Evolutionary conservation across 2,329 filamentous ascomycete species (phyloP).

Genomic region (Calycina herbarum): DNA sequence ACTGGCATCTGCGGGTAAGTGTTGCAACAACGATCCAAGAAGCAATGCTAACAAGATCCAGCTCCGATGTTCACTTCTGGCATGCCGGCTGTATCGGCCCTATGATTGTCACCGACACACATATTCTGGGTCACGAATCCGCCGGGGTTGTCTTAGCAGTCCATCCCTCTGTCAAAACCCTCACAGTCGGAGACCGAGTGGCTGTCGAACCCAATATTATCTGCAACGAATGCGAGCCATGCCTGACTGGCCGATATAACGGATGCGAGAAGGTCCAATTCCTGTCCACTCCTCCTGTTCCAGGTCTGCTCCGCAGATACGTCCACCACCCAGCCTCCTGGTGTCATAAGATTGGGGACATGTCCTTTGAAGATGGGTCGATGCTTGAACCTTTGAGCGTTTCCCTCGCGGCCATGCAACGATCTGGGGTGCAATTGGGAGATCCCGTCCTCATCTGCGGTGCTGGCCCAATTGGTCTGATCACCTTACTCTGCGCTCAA

Average conservation of each 20-base stretch:
- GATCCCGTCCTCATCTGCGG: conserved; percentile 89
- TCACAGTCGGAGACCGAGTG: conserved; percentile 86
- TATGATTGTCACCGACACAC: conserved; percentile 86
- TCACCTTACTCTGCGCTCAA: conserved; percentile 79
- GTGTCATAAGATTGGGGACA: conserved; percentile 94
- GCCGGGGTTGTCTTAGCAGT: conserved; percentile 80
- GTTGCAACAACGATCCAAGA: conserved; percentile 27
- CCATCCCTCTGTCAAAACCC: conserved; percentile 73
- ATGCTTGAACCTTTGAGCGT: conserved; percentile 89
- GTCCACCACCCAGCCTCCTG: conserved; percentile 92
- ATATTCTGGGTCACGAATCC: conserved; percentile 94
- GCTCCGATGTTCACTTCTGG: conserved; percentile 97
- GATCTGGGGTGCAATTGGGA: conserved; percentile 76
- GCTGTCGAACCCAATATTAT: conserved; percentile 94
- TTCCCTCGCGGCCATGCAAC: conserved; percentile 82
- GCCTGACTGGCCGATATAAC: conserved; percentile 91
- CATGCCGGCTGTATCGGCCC: conserved; percentile 92
- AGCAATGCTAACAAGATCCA: conserved; percentile 40
- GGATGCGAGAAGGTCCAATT: conserved; percentile 86
- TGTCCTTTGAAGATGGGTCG: conserved; percentile 89
- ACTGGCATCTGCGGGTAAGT: conserved; percentile 93
- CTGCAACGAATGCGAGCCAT: conserved; percentile 87
- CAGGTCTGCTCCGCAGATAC: conserved; percentile 84
- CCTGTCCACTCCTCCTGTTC: conserved; percentile 85
- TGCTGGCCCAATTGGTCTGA: conserved; percentile 89